phyloP scores from a whole-genome alignment of 2,329 filamentous ascomycete genomes.

The Leptodontidium sp. region DNA sequence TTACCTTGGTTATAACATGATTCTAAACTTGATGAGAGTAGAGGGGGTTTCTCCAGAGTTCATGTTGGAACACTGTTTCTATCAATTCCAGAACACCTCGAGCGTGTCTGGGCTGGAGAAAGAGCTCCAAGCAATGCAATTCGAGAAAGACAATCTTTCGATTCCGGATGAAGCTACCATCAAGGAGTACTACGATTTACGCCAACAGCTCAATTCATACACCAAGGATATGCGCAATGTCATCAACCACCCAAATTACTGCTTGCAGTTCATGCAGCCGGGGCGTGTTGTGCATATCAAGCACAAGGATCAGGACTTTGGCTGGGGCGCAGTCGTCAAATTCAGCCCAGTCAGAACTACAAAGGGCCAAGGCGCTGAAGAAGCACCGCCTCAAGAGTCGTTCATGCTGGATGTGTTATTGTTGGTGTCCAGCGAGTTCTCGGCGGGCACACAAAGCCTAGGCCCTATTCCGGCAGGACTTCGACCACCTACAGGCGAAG shows the following conservation, averaged over 20 bases:
- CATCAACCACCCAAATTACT: conserved; percentile 90
- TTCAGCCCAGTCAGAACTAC: conserved; percentile 70
- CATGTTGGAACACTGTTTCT: conserved; percentile 98
- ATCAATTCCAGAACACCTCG: conserved; percentile 95
- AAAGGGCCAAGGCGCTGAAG: conserved; percentile 71
- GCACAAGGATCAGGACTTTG: conserved; percentile 82
- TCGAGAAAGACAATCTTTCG: conserved; percentile 73
- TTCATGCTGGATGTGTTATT: conserved; percentile 86
- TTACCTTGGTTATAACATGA: conserved; percentile 99
- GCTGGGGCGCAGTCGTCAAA: conserved; percentile 90
- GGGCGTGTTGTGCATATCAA: conserved; percentile 91
- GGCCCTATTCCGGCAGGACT: conserved; percentile 72
- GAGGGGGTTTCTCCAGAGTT: conserved; percentile 98
- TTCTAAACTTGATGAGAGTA: conserved; percentile 94
- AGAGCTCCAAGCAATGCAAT: conserved; percentile 80
- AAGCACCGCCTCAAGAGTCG: conserved; percentile 77
- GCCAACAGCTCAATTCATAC: conserved; percentile 83
- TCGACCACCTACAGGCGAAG: conserved; percentile 65
- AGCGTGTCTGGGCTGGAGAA: conserved; percentile 86
- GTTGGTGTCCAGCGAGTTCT: conserved; percentile 60
- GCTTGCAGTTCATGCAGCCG: conserved; percentile 81
- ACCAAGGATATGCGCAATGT: conserved; percentile 90
- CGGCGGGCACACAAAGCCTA: conserved; percentile 63
- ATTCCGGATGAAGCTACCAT: conserved; percentile 89
- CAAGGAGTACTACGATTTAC: conserved; percentile 92